Conservation (phyloP, 306 rosid species). For the Malus fusca region DNA sequence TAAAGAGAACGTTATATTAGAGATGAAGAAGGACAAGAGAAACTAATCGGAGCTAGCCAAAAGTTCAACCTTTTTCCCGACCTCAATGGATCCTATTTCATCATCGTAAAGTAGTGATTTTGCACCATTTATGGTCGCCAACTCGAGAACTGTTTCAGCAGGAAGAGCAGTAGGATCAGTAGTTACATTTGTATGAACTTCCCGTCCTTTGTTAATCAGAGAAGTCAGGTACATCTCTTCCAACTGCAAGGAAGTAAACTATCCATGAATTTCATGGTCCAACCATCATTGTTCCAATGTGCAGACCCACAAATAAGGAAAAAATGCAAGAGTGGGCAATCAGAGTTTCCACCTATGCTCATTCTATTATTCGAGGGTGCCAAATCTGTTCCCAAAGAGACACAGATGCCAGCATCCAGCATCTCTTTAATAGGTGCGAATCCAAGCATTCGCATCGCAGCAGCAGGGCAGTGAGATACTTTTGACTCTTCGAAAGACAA, state of each 20-base stretch:
- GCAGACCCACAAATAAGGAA: not conserved
- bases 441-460: slow-evolving; percentile 96
- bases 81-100: slow-evolving; percentile 81
- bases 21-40: slow-evolving; percentile 6
- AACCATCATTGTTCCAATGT: not conserved
- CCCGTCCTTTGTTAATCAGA: slow-evolving; percentile 77
- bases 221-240: slow-evolving; percentile 92
- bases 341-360: slow-evolving; percentile 54
- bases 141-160: slow-evolving; percentile 58
- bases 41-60: slow-evolving; percentile 12
- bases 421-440: slow-evolving; percentile 89
- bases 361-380: slow-evolving; percentile 93
- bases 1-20: not conserved
- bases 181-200: slow-evolving; percentile 48
- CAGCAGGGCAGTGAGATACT: slow-evolving; percentile 82
- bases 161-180: slow-evolving; percentile 75
- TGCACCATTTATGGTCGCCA: slow-evolving; percentile 79
- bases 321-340: not conserved
- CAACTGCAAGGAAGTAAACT: slow-evolving; percentile 52
- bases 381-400: slow-evolving; percentile 87
- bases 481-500: slow-evolving; percentile 65
- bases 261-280: slow-evolving; percentile 6
- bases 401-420: slow-evolving; percentile 74
- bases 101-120: slow-evolving; percentile 75
- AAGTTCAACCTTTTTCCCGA: slow-evolving; percentile 72